Base-by-base conservation (phyloP, 83 land plant genomes). In the Larix sibirica region DNA sequence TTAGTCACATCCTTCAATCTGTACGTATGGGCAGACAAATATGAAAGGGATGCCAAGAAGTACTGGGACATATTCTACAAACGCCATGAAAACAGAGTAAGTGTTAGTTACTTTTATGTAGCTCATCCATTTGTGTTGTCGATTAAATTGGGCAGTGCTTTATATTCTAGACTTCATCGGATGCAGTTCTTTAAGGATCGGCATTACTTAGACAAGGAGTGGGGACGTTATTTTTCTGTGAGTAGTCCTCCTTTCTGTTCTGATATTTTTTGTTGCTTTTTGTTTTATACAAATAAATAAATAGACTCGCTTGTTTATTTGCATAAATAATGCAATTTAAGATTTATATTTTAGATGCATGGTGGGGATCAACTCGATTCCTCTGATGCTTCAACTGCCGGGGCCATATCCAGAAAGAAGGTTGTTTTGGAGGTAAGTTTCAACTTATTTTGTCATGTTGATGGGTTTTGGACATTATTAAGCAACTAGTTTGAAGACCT, bases 151-250 rank as follows among this genome's bases (percentile, higher is more conserved):
- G 47, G 60, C 20, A 20, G 65, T 79, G 18, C 59, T 61, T 4
- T 62, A 20, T 23, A 20, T 68, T 0, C 7, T 7, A 18, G 62
- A 68, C 47, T 63, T 40, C 38, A 18, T 69, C 64, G 26, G 14
- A 36, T 24, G 58, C 88, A 97, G 99, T 97, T 97, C 83, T 97
- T 97, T 80, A 97, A 96, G 87, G 99, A 97, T 79, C 94, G 99
- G 47, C 99, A 97, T 78, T 97, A 97, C 90, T 85, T 97, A 81
- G 98, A 97, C 83, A 97, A 97, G 88, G 99, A 97, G 84, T 97
- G 99, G 99, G 98, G 98, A 13, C 82, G 23, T 77, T 91, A 94
- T 79, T 96, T 97, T 79, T 73, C 83, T 80, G 96, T 90, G 68
- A 83, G 95, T 86, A 78, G 67, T 54, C 61, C 38, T 33, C 66